phyloP scores from a whole-genome alignment of 2,329 filamentous ascomycete species.

The Microdochium bolleyi region DNA sequence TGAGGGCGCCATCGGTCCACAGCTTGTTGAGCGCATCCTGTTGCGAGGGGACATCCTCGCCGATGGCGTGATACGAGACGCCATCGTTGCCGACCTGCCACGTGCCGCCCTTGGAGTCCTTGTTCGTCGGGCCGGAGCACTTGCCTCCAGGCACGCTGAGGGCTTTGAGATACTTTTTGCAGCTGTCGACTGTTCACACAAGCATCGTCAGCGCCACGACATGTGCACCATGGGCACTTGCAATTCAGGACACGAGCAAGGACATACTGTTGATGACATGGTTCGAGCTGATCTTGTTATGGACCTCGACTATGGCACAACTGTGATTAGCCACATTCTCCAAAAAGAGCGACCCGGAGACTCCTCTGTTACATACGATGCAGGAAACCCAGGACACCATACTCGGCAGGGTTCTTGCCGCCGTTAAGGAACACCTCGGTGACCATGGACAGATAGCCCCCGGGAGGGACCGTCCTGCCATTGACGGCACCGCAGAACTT shows the following conservation, averaged over 20 bases:
- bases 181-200: conserved; percentile 9
- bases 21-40: conserved; percentile 17
- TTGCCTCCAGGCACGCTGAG: conserved; percentile 11
- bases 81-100: conserved; percentile 16
- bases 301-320: conserved; percentile 15
- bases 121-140: conserved; percentile 14
- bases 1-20: conserved; percentile 10
- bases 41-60: conserved; percentile 12
- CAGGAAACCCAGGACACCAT: conserved; percentile 18
- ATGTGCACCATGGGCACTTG: too few species aligned
- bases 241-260: not conserved
- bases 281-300: conserved; percentile 14
- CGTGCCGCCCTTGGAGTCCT: conserved; percentile 19
- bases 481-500: conserved; percentile 14
- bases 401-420: conserved; percentile 12
- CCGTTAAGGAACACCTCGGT: conserved; percentile 17
- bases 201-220: not conserved
- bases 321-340: not conserved
- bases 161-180: conserved; percentile 14
- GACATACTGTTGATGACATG: conserved; percentile 17
- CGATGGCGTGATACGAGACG: conserved; percentile 18
- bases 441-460: conserved; percentile 18
- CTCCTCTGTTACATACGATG: conserved; percentile 12
- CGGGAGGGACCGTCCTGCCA: conserved; percentile 11
- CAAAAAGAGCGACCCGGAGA: not conserved